These are phyloP conservation scores for Quercus bicolor DNA, from an alignment of 306 rosid genomes.

Conservation along the genomic window DNA sequence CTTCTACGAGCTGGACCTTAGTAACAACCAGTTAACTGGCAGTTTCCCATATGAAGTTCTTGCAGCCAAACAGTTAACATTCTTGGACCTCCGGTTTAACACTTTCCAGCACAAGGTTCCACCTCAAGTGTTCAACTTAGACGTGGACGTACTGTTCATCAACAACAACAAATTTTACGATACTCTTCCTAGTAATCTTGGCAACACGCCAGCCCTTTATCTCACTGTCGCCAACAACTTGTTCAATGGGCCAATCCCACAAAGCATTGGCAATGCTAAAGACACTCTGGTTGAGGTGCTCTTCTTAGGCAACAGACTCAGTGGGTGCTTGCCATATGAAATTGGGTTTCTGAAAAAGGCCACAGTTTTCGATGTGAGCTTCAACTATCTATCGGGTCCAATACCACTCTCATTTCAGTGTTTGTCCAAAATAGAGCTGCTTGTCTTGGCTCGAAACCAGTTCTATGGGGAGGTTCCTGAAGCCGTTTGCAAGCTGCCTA, in stretches of 20 bases:
- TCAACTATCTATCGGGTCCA: slow-evolving; percentile 49
- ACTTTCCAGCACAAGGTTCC: slow-evolving; percentile 24
- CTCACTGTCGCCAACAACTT: slow-evolving; percentile 68
- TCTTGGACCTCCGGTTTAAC: slow-evolving; percentile 77
- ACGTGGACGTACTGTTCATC: slow-evolving; percentile 59
- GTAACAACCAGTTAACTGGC: slow-evolving; percentile 46
- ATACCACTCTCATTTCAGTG: slow-evolving; percentile 71
- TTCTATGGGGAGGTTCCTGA: slow-evolving; percentile 66
- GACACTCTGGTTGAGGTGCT: slow-evolving; percentile 61
- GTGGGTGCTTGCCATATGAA: slow-evolving; percentile 68
- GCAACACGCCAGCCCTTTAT: slow-evolving; percentile 51
- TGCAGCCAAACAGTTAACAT: slow-evolving; percentile 18
- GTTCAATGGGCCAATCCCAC: slow-evolving; percentile 54
- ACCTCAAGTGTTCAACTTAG: slow-evolving; percentile 19
- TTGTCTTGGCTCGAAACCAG: slow-evolving; percentile 41
- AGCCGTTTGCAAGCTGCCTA: slow-evolving; percentile 44
- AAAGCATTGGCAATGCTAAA: slow-evolving; percentile 41
- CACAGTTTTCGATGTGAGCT: slow-evolving; percentile 54
- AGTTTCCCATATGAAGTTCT: slow-evolving; percentile 40
- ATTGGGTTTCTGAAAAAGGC: slow-evolving; percentile 53
- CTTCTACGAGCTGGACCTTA: slow-evolving; percentile 75
- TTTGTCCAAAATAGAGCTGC: slow-evolving; percentile 31
- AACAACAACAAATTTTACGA: slow-evolving; percentile 49
- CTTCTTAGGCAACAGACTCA: slow-evolving; percentile 42
- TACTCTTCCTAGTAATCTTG: slow-evolving; percentile 48